A percentile compares a stretch with the other conserved stretches of the same genome.
Conservation (phyloP, 176 grass and related monocot species). For the Saccharum officinarum region DNA sequence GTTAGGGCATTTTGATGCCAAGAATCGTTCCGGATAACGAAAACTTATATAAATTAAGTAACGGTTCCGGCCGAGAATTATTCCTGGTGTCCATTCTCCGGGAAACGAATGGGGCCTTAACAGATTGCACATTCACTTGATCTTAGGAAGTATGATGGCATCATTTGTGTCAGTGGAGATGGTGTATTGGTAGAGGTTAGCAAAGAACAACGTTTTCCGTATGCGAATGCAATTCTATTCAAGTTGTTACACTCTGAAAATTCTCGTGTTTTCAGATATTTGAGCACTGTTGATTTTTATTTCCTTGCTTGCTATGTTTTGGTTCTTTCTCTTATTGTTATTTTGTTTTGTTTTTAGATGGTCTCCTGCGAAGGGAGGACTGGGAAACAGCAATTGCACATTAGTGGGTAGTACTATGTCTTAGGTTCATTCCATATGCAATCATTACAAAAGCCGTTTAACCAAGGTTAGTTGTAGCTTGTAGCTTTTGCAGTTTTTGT, state of each 20-base stretch:
- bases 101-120: conserved; percentile 20
- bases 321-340: not conserved
- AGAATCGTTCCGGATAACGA: too few relatives aligned
- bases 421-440: not conserved
- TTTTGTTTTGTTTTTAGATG: conserved; percentile 59
- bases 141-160: conserved; percentile 83
- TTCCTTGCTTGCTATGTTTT: not conserved
- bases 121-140: conserved; percentile 70
- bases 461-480: not conserved
- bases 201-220: conserved; percentile 11
- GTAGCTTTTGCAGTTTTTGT: not conserved
- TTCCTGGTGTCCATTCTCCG: too few relatives aligned
- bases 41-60: too few relatives aligned
- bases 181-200: conserved; percentile 93
- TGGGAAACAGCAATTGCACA: conserved; percentile 69
- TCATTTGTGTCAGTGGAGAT: conserved; percentile 90
- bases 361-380: conserved; percentile 80
- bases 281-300: not conserved
- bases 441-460: not conserved
- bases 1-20: too few relatives aligned
- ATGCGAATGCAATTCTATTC: not conserved
- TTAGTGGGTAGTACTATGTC: not conserved
- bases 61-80: too few relatives aligned
- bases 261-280: not conserved
- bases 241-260: conserved; percentile 2